A percentile compares a stretch with the other conserved stretches of the same genome.
Evolutionary conservation across 257 asterid species (phyloP).

Genomic region (Nicotiana benthamiana): DNA sequence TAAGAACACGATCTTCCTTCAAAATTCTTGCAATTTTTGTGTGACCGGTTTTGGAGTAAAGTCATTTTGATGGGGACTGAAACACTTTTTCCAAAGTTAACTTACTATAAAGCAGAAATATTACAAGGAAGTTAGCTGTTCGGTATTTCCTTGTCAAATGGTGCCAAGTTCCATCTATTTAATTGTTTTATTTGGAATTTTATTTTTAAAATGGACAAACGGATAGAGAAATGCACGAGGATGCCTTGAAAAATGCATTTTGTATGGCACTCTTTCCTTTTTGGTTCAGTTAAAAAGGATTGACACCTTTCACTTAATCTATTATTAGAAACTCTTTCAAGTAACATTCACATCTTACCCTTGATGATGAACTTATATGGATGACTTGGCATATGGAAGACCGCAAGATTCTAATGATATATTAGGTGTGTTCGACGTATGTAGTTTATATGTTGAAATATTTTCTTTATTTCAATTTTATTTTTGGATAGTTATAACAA

Average conservation of each 20-base stretch:
- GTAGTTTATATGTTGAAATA: not conserved
- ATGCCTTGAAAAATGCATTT: not conserved
- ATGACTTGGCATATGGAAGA: not conserved
- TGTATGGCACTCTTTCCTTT: not conserved
- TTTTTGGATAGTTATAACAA: not conserved
- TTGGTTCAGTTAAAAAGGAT: not conserved
- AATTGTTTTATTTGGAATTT: not conserved
- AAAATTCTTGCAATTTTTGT: not conserved
- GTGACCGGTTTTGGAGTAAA: not conserved
- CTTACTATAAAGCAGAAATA: not conserved
- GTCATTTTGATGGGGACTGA: not conserved
- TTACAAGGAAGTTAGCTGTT: not conserved
- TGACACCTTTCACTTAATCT: not conserved
- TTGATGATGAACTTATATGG: not conserved
- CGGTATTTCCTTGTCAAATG: not conserved
- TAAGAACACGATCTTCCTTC: not conserved
- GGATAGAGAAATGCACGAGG: not conserved
- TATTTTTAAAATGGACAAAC: not conserved
- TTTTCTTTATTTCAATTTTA: not conserved
- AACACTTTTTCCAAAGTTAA: not conserved
- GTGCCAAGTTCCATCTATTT: not conserved
- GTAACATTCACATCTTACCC: not conserved
- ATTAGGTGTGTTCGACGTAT: not conserved
- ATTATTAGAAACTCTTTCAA: not conserved
- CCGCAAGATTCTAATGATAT: not conserved